Evolutionary conservation across 192 early-diverging fungal genomes (phyloP).

Genomic region (Backusella liffmaniae): DNA sequence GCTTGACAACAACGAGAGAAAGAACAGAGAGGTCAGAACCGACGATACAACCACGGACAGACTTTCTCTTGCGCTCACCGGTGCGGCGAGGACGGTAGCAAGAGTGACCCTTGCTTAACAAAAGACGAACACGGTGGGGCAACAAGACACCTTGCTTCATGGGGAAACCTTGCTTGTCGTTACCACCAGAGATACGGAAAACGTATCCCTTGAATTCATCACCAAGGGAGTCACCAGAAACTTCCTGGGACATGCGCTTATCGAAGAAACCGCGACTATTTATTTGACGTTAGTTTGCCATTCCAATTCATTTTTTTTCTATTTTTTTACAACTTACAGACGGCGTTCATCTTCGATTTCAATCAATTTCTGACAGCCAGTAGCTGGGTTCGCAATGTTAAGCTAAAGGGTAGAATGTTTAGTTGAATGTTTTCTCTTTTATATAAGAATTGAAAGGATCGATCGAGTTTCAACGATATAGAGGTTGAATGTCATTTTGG

Average conservation of each 20-base stretch:
- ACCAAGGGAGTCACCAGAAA: conserved; percentile 91
- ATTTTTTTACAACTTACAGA: conserved; percentile 56
- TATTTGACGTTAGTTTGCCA: background rate
- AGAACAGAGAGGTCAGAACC: conserved; percentile 90
- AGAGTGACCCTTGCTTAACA: conserved; percentile 92
- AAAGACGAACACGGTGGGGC: conserved; percentile 73
- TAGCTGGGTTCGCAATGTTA: conserved; percentile 98
- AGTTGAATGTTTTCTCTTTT: background rate
- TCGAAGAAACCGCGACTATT: conserved; percentile 94
- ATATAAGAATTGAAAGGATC: background rate
- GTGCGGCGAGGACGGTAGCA: conserved; percentile 96
- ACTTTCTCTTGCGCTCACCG: conserved; percentile 96
- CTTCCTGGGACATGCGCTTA: conserved; percentile 96
- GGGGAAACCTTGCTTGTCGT: conserved; percentile 99
- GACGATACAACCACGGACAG: conserved; percentile 99
- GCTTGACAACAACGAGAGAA: conserved; percentile 94
- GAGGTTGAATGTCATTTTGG: background rate
- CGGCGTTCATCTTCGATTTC: conserved; percentile 97
- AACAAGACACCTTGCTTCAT: conserved; percentile 99
- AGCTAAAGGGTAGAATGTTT: conserved; percentile 55
- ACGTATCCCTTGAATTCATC: conserved; percentile 99
- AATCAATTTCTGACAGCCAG: conserved; percentile 97
- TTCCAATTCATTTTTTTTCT: background rate
- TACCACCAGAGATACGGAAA: conserved; percentile 98
- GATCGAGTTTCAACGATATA: background rate